phyloP scores from a whole-genome alignment of 768 basidiomycete species.

The Leccinum incarnatum region DNA sequence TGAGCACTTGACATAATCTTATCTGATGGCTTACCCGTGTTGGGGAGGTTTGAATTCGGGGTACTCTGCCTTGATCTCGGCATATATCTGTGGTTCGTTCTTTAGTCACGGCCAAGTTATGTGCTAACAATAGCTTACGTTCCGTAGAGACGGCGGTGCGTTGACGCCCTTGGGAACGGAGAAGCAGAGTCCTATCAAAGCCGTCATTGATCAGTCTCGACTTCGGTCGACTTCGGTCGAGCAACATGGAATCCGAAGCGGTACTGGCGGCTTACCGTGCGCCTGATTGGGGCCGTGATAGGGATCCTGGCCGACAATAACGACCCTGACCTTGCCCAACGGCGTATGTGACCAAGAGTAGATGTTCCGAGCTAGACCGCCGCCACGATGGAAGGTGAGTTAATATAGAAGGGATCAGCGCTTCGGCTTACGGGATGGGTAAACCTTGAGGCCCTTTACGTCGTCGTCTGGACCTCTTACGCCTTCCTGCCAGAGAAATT shows the following conservation, averaged over 20 bases:
- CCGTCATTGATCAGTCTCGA: conserved; percentile 7
- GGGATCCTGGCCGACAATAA: conserved; percentile 90
- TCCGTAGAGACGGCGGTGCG: conserved; percentile 79
- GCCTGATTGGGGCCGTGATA: conserved; percentile 82
- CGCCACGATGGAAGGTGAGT: conserved; percentile 13
- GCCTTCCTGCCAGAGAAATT: conserved; percentile 65
- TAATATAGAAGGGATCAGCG: conserved; percentile 26
- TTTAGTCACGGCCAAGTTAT: conserved; percentile 13
- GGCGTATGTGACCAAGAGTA: conserved; percentile 93
- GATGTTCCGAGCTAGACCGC: conserved; percentile 65
- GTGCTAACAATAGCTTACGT: conserved; percentile 45
- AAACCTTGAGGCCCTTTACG: conserved; percentile 54
- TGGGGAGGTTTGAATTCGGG: conserved; percentile 74
- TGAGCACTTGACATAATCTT: conserved; percentile 9
- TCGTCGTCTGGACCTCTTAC: conserved; percentile 51
- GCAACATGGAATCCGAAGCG: not conserved
- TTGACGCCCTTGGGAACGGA: conserved; percentile 79
- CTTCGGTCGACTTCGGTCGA: conserved; percentile 3
- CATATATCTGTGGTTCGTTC: conserved; percentile 63
- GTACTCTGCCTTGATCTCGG: conserved; percentile 80
- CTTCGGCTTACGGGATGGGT: conserved; percentile 61
- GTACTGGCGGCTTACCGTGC: conserved; percentile 54
- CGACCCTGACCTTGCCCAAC: conserved; percentile 78
- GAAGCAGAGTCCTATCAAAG: conserved; percentile 70
- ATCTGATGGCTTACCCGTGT: conserved; percentile 65